These are phyloP conservation scores for Albugo laibachii DNA, from an alignment of 352 stramenopile genomes.

Conservation along the genomic window DNA sequence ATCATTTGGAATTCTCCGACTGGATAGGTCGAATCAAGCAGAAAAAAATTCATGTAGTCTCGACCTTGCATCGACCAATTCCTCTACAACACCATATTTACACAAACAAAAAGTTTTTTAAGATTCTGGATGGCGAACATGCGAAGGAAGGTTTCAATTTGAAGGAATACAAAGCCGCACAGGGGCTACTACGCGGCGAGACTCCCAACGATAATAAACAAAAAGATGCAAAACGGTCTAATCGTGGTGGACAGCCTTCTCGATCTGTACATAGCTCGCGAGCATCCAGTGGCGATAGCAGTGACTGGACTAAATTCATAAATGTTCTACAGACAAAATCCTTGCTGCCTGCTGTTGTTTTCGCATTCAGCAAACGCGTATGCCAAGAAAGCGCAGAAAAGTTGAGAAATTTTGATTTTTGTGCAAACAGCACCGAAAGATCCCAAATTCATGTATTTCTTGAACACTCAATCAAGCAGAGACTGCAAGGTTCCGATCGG, in stretches of 20 bases:
- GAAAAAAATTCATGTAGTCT: slow-evolving; percentile 93
- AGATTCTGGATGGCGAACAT: slow-evolving; percentile 22
- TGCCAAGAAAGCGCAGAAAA: slow-evolving; percentile 70
- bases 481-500: slow-evolving; percentile 86
- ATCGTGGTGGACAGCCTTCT: not conserved
- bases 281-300: slow-evolving; percentile 38
- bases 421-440: slow-evolving; percentile 36
- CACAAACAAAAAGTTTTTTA: slow-evolving; percentile 86
- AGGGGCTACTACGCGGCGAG: slow-evolving; percentile 34
- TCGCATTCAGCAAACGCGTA: slow-evolving; percentile 78
- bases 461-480: slow-evolving; percentile 49
- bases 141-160: slow-evolving; percentile 28
- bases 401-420: slow-evolving; percentile 44
- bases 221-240: slow-evolving; percentile 12
- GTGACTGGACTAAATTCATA: slow-evolving; percentile 81
- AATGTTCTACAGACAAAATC: slow-evolving; percentile 78
- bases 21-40: slow-evolving; percentile 97
- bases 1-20: slow-evolving; percentile 97
- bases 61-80: slow-evolving; percentile 91
- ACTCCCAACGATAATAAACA: slow-evolving; percentile 20
- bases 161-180: slow-evolving; percentile 29
- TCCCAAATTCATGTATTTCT: slow-evolving; percentile 75
- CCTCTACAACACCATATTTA: slow-evolving; percentile 93
- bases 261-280: slow-evolving; percentile 22
- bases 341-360: slow-evolving; percentile 90